phyloP scores from a whole-genome alignment of 78 protist genomes.

The Trichosphaerium sp. region DNA sequence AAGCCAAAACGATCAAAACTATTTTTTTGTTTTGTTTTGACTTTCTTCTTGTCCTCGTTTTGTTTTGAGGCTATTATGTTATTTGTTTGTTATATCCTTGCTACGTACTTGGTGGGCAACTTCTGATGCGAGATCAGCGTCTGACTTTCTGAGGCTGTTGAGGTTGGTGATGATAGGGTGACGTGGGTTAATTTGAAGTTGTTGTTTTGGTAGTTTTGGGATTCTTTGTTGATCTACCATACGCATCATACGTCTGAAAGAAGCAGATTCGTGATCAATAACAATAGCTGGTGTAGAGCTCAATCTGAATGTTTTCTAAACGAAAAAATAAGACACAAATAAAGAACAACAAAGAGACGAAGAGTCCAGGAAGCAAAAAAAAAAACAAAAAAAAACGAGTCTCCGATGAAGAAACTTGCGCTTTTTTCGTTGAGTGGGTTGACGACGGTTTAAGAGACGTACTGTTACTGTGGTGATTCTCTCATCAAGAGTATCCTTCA shows the following conservation, averaged over 20 bases:
- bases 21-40: no score
- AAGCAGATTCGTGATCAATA: conserved; percentile 26
- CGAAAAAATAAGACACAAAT: neutral
- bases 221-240: conserved; percentile 31
- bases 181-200: conserved; percentile 66
- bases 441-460: neutral
- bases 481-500: neutral
- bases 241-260: conserved; percentile 52
- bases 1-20: no score
- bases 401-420: neutral
- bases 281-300: conserved; percentile 28
- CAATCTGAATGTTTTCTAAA: conserved; percentile 13
- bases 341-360: neutral
- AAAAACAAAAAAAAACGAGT: no score
- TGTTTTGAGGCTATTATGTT: no score
- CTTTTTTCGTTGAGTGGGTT: neutral
- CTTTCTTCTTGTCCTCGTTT: no score
- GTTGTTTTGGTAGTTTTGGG: conserved; percentile 14
- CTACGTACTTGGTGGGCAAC: conserved; percentile 43
- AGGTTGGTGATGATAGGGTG: conserved; percentile 62
- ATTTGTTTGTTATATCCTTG: neutral
- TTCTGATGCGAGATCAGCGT: conserved; percentile 30
- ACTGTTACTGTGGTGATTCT: neutral
- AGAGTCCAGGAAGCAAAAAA: no score
- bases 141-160: neutral